These are phyloP conservation scores for Apiospora marii DNA, from an alignment of 2,329 filamentous ascomycete genomes.

Conservation along the genomic window DNA sequence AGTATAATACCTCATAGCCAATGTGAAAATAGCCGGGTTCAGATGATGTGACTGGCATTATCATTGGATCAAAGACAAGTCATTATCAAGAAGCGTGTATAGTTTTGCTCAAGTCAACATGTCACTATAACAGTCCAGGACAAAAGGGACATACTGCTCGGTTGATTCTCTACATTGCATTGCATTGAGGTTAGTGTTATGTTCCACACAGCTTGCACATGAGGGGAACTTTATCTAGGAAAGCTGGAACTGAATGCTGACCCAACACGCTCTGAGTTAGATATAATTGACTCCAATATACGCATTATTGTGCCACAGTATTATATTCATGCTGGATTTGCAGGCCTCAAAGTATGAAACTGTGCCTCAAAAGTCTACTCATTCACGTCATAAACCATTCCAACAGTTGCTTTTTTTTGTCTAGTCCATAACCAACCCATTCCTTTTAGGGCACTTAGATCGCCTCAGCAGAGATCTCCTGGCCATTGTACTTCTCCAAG, in stretches of 20 bases:
- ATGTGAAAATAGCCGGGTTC: background rate
- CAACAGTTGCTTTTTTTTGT: background rate
- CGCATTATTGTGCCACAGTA: background rate
- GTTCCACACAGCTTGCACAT: background rate
- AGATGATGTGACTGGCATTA: no score
- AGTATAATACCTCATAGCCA: background rate
- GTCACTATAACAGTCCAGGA: background rate
- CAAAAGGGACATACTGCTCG: background rate
- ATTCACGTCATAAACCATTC: background rate
- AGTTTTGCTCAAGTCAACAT: background rate
- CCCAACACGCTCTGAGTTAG: background rate
- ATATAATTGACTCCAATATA: background rate
- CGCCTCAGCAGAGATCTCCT: conserved; percentile 39
- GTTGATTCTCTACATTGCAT: background rate
- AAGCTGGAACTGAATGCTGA: background rate
- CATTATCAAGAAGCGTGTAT: background rate
- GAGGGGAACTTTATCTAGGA: background rate
- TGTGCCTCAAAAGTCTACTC: background rate
- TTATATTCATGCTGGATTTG: background rate
- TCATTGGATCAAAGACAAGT: background rate
- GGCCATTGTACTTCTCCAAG: conserved; percentile 62
- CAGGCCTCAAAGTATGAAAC: background rate
- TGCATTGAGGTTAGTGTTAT: background rate
- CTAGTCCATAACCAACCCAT: background rate
- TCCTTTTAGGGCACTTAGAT: conserved; percentile 32